Evolutionary conservation across 2,329 filamentous ascomycete genomes (phyloP).

Genomic region (Penicillium sp.): DNA sequence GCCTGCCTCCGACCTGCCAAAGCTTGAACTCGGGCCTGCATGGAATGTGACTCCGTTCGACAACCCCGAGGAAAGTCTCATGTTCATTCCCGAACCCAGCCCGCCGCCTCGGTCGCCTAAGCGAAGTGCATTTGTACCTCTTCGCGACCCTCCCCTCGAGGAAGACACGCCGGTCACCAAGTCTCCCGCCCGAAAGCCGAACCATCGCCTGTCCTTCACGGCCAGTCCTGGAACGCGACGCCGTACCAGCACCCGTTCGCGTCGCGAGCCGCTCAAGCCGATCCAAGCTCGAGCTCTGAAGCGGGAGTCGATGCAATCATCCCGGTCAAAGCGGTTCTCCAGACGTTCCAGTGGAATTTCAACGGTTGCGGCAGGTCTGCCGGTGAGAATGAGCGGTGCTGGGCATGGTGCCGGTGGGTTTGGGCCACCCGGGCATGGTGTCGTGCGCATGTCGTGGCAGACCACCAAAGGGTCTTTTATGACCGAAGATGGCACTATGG

Average conservation of each 20-base stretch:
- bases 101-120: constrained; percentile 25
- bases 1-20: constrained; percentile 27
- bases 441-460: constrained; percentile 35
- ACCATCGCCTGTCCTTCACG: constrained; percentile 25
- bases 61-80: constrained; percentile 14
- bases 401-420: constrained; percentile 39
- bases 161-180: constrained; percentile 17
- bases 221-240: constrained; percentile 26
- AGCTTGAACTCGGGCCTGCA: constrained; percentile 30
- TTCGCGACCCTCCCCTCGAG: constrained; percentile 18
- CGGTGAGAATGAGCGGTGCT: constrained; percentile 37
- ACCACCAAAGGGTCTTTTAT: constrained; percentile 30
- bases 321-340: constrained; percentile 32
- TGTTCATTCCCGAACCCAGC: constrained; percentile 20
- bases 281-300: constrained; percentile 34
- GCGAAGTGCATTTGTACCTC: constrained; percentile 25
- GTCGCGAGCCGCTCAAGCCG: constrained; percentile 31
- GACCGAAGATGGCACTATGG: constrained; percentile 32
- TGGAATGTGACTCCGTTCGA: constrained; percentile 28
- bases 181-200: constrained; percentile 20
- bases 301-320: constrained; percentile 32
- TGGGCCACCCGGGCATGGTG: constrained; percentile 30
- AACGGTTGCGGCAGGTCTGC: constrained; percentile 32
- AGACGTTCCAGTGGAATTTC: constrained; percentile 37
- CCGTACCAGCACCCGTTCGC: constrained; percentile 25